Evolutionary conservation across 768 basidiomycete genomes (phyloP), one percentile per base, ranked within the genome.

Genomic region (Pleurotus sapidus): DNA sequence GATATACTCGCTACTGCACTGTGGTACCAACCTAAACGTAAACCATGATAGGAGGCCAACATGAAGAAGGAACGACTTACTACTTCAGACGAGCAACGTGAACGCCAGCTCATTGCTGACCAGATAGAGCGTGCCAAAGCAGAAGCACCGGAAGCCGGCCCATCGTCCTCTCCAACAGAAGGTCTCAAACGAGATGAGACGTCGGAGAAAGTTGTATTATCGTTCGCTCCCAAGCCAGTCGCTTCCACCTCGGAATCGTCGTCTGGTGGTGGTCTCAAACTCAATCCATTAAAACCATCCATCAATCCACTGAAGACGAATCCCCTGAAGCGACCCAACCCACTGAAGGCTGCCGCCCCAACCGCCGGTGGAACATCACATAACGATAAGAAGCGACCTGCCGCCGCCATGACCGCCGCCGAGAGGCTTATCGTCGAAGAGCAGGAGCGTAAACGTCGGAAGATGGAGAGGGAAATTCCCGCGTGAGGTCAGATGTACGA

Each of bases 61-160:
- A 65, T 89, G 77, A 96, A 98, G 78, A 94, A 95, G 73, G 96
- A 98, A 67, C 81, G 95, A 14, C 83, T 87, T 20, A 92, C 92
- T 23, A 88, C 86, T 69, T 95, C 93, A 18, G 96, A 98, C 66
- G 97, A 99, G 72, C 91, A 94, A 69, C 83, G 97, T 42, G 96
- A 98, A 71, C 86, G 97, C 14, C 74, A 84, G 64, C 81, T 94
- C 49, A 90, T 99, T 60, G 80, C 88, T 9, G 95, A 97, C 64
- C 96, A 99, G 73, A 98, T 99, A 56, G 93, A 92, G 69, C 82
- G 94, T 39, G 97, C 96, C 2, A 78, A 75, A 5, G 75, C 73
- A 15, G 84, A 86, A 58, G 51, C 17, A 40, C 60, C 60, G 4
- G 73, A 69, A 12, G 71, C 69, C 46, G 78, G 72, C 14, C 62